Conservation (phyloP, 2,329 filamentous ascomycete species). For the Penicillium sp. region DNA sequence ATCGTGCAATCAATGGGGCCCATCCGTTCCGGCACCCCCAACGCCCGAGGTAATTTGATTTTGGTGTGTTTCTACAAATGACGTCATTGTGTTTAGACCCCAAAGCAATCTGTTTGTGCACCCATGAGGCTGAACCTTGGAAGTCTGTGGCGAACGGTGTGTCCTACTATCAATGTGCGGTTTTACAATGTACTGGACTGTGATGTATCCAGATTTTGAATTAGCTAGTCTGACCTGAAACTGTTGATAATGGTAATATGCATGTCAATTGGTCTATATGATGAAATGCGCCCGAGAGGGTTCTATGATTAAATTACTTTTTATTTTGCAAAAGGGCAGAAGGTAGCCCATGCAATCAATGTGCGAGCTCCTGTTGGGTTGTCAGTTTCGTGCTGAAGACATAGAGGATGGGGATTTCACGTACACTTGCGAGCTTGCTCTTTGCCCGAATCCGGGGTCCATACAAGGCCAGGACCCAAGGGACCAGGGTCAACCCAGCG, state of each 20-base stretch:
- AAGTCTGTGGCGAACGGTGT: background rate
- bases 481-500: constrained; percentile 71
- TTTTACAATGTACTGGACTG: background rate
- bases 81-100: background rate
- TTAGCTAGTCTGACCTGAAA: background rate
- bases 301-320: constrained; percentile 7
- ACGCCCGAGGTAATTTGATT: constrained; percentile 11
- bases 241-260: background rate
- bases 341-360: constrained; percentile 4
- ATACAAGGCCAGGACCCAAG: constrained; percentile 80
- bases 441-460: constrained; percentile 73
- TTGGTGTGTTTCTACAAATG: background rate
- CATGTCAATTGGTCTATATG: constrained; percentile 4
- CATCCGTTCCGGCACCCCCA: constrained; percentile 8
- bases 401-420: constrained; percentile 15
- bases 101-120: background rate
- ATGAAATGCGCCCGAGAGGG: background rate
- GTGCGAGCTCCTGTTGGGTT: constrained; percentile 19
- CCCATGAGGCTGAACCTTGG: background rate
- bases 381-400: constrained; percentile 1
- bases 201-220: background rate
- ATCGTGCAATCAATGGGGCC: constrained; percentile 5
- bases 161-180: background rate
- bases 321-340: background rate
- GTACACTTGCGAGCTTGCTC: constrained; percentile 73